phyloP scores from a whole-genome alignment of 192 early-diverging fungal species.

The Backusella liffmaniae region DNA sequence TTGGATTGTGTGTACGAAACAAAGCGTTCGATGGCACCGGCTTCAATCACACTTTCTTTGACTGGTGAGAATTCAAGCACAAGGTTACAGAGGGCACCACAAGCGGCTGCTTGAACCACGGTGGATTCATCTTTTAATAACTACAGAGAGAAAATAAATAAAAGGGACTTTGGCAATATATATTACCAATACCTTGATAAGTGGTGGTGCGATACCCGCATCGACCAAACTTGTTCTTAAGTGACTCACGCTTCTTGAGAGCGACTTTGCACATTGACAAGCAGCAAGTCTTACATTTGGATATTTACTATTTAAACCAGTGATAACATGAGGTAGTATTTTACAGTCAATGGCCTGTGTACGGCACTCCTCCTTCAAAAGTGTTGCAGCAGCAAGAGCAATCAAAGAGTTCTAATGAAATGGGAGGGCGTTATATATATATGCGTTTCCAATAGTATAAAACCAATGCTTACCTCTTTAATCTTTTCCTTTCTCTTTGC shows the following conservation, averaged over 20 bases:
- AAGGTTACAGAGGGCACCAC: conserved; percentile 82
- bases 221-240: conserved; percentile 80
- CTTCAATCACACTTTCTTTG: conserved; percentile 69
- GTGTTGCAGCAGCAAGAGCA: conserved; percentile 69
- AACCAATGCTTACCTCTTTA: conserved; percentile 52
- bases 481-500: conserved; percentile 55
- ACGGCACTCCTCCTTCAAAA: conserved; percentile 69
- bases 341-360: conserved; percentile 77
- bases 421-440: background rate
- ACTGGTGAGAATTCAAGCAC: conserved; percentile 85
- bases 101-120: conserved; percentile 65
- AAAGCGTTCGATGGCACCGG: conserved; percentile 68
- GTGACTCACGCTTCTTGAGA: conserved; percentile 74
- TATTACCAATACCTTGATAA: conserved; percentile 53
- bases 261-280: conserved; percentile 73
- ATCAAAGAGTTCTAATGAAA: conserved; percentile 59
- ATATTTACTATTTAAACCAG: conserved; percentile 56
- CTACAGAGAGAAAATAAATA: conserved; percentile 10
- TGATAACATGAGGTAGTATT: conserved; percentile 69
- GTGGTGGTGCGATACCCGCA: conserved; percentile 64
- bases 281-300: conserved; percentile 67
- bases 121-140: conserved; percentile 61
- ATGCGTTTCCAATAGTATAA: background rate
- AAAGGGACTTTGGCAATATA: background rate
- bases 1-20: conserved; percentile 53